Conservation (phyloP, 345 rosid genomes). For the Ailanthus altissimus region DNA sequence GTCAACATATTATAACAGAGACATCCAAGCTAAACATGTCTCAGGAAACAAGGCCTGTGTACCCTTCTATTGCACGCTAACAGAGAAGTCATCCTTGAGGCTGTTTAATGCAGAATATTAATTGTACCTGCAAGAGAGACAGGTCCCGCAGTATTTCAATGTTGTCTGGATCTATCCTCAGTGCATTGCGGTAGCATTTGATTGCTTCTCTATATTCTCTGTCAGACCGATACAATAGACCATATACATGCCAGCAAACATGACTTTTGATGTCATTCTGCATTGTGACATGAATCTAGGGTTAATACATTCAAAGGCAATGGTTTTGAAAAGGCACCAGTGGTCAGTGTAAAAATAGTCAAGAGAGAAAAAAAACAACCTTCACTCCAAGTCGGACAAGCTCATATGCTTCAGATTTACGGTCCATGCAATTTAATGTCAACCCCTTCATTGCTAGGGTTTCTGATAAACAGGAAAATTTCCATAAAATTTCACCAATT, state of each 20-base stretch:
- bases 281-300: constrained; percentile 33
- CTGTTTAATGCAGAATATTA: constrained; percentile 1
- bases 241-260: constrained; percentile 99
- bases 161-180: constrained; percentile 96
- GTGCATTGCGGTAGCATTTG: constrained; percentile 93
- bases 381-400: constrained; percentile 94
- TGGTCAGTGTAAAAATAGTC: neutral
- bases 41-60: neutral
- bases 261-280: constrained; percentile 99
- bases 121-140: constrained; percentile 85
- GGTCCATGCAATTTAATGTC: constrained; percentile 98
- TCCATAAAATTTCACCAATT: neutral
- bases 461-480: constrained; percentile 50
- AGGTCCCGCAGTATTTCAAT: constrained; percentile 95
- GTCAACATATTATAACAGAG: neutral
- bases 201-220: constrained; percentile 99
- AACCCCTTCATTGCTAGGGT: constrained; percentile 98
- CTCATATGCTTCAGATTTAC: constrained; percentile 95
- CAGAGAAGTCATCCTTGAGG: neutral
- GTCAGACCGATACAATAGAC: constrained; percentile 96
- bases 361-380: constrained; percentile 49
- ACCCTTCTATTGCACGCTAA: neutral
- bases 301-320: constrained; percentile 12
- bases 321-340: constrained; percentile 14
- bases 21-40: neutral